These are phyloP conservation scores for Aspergillus mulundensis DNA, from an alignment of 495 filamentous ascomycete genomes.

Conservation along the genomic window DNA sequence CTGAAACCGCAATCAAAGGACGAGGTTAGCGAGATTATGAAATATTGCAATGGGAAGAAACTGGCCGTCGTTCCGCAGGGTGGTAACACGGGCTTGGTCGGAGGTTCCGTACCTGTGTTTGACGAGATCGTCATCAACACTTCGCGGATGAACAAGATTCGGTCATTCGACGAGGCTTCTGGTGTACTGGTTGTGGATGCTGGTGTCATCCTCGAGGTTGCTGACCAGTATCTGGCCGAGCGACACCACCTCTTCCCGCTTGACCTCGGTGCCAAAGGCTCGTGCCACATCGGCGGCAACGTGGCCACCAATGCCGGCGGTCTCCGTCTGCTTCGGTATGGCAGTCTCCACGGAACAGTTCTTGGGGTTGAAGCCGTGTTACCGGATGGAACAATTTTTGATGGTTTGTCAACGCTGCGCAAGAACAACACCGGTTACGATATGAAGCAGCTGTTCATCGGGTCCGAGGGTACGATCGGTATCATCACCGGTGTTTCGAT, in stretches of 20 bases:
- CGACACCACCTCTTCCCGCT: constrained; percentile 84
- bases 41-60: constrained; percentile 87
- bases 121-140: constrained; percentile 96
- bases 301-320: constrained; percentile 96
- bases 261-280: constrained; percentile 94
- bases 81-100: constrained; percentile 92
- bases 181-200: constrained; percentile 86
- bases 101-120: constrained; percentile 91
- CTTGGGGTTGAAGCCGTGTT: constrained; percentile 90
- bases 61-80: constrained; percentile 97
- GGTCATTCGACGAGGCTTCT: constrained; percentile 88
- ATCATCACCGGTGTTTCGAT: constrained; percentile 89
- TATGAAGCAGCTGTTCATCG: constrained; percentile 96
- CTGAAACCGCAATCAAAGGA: constrained; percentile 77
- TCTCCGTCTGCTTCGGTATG: constrained; percentile 84
- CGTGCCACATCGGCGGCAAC: constrained; percentile 97
- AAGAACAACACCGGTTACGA: constrained; percentile 99
- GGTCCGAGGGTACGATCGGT: constrained; percentile 89
- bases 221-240: constrained; percentile 76
- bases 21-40: constrained; percentile 81
- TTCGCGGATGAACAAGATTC: constrained; percentile 81
- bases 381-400: constrained; percentile 84
- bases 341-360: constrained; percentile 87
- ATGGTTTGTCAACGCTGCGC: constrained; percentile 78
- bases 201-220: constrained; percentile 84